These are phyloP conservation scores for Penicillium brevicompactum DNA, from an alignment of 2,329 filamentous ascomycete genomes.

Conservation along the genomic window DNA sequence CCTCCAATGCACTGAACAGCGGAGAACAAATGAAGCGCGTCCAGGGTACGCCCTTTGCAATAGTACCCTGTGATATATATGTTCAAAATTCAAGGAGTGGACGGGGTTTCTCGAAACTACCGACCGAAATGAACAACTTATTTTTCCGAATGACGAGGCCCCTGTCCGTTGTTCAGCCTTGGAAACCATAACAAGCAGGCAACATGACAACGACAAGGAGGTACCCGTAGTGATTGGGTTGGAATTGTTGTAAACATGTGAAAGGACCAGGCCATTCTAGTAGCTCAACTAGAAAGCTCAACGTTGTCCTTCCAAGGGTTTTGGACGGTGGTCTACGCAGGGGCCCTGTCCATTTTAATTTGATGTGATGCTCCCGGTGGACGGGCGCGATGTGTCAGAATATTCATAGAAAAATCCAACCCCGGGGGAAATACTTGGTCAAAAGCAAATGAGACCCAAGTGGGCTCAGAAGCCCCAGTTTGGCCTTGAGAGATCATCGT, in stretches of 20 bases:
- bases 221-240: not conserved
- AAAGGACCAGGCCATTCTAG: not conserved
- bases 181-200: conserved; percentile 6
- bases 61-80: not conserved
- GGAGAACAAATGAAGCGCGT: not conserved
- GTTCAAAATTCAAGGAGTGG: not conserved
- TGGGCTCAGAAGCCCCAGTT: not conserved
- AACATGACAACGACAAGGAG: not conserved
- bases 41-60: not conserved
- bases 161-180: conserved; percentile 5
- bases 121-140: conserved; percentile 3
- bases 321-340: not conserved
- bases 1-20: not conserved
- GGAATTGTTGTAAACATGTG: not conserved
- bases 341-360: not conserved
- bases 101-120: not conserved
- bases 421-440: not conserved
- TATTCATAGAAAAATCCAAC: not conserved
- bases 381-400: not conserved
- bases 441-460: not conserved
- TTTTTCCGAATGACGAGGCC: not conserved
- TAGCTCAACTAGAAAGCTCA: not conserved
- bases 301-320: not conserved
- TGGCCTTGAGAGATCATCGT: conserved; percentile 11
- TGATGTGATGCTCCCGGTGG: not conserved